phyloP scores from a whole-genome alignment of 2,329 filamentous ascomycete species.

The Botrytis cinerea region DNA sequence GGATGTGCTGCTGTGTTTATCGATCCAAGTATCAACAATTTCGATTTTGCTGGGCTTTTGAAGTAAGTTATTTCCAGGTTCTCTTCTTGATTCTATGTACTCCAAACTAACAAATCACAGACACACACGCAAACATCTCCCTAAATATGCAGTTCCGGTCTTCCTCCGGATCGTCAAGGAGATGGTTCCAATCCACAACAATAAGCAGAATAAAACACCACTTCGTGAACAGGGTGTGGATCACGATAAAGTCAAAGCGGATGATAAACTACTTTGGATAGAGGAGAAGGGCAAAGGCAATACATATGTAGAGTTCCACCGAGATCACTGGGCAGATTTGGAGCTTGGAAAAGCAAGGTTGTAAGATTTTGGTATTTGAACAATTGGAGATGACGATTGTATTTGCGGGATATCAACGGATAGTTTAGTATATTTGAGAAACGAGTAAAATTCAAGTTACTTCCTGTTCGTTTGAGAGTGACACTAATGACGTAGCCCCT shows the following conservation, averaged over 20 bases:
- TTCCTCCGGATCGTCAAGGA: constrained; percentile 65
- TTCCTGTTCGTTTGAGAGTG: neutral
- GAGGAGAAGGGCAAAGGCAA: constrained; percentile 56
- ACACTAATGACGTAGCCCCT: too few relatives aligned
- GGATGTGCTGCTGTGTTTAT: constrained; percentile 67
- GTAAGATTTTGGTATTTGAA: constrained; percentile 34
- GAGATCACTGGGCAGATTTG: constrained; percentile 59
- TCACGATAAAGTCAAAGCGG: constrained; percentile 48
- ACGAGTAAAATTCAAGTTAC: neutral
- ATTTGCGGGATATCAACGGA: neutral
- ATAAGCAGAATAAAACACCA: constrained; percentile 78
- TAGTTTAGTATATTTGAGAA: neutral
- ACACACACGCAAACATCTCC: constrained; percentile 60
- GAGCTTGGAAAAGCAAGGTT: constrained; percentile 49
- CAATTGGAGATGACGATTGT: neutral
- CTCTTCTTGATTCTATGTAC: neutral
- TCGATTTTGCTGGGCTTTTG: constrained; percentile 63
- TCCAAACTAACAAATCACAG: constrained; percentile 35
- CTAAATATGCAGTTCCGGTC: constrained; percentile 73
- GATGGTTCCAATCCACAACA: constrained; percentile 68
- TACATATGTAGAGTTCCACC: constrained; percentile 60
- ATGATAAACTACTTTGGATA: constrained; percentile 55
- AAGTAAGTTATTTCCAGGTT: constrained; percentile 42
- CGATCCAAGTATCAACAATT: constrained; percentile 50
- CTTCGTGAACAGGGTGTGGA: constrained; percentile 68